Evolutionary conservation across 768 basidiomycete genomes (phyloP).

Genomic region (Tylopilus sp.): DNA sequence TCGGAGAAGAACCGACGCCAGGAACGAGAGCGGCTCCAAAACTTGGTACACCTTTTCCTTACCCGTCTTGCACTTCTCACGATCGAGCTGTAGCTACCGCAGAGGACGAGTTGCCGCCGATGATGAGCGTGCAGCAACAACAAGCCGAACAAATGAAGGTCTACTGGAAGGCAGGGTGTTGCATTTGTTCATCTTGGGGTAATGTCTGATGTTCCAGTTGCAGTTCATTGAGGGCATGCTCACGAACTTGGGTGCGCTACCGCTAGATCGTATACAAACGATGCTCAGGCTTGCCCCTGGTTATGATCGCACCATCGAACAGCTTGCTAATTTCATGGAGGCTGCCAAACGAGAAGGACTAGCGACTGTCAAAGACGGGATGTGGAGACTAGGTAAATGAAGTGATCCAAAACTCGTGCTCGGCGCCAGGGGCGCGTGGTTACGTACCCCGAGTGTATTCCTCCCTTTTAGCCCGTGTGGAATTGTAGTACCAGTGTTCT

Average conservation of each 20-base stretch:
- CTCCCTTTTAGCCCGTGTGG: too few species aligned
- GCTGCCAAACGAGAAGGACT: conserved; percentile 75
- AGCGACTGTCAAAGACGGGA: conserved; percentile 64
- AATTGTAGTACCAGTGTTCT: too few species aligned
- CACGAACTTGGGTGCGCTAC: conserved; percentile 74
- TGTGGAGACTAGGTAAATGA: conserved; percentile 56
- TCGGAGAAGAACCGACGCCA: conserved; percentile 45
- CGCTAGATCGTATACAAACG: conserved; percentile 79
- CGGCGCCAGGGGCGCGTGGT: too few species aligned
- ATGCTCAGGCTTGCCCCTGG: conserved; percentile 84
- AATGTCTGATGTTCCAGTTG: conserved; percentile 1
- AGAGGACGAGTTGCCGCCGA: conserved; percentile 47
- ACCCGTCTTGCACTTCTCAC: neutral
- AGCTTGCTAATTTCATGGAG: conserved; percentile 78
- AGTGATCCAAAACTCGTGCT: too few species aligned
- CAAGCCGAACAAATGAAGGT: conserved; percentile 84
- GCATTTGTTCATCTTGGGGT: neutral
- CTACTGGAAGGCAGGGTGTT: conserved; percentile 71
- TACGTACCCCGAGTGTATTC: too few species aligned
- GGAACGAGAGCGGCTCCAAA: conserved; percentile 23
- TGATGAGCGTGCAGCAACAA: conserved; percentile 63
- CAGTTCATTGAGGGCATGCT: conserved; percentile 93
- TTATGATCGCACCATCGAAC: conserved; percentile 77
- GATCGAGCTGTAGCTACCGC: conserved; percentile 22
- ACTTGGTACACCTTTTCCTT: conserved; percentile 18